Evolutionary conservation across 177 flowering plant genomes (phyloP).

Genomic region (Vitis hybrid): DNA sequence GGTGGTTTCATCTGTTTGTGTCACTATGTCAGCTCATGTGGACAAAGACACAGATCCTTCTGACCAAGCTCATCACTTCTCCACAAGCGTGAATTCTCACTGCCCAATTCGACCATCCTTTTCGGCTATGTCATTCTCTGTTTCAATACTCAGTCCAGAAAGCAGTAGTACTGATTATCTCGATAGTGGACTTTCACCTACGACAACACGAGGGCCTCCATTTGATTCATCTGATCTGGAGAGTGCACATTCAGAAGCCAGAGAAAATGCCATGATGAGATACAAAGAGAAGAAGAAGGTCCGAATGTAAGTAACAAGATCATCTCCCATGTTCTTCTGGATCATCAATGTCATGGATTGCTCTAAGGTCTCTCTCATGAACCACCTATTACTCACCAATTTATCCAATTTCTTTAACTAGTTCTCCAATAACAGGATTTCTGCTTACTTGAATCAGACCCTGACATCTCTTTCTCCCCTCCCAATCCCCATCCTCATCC

Average conservation of each 20-base stretch:
- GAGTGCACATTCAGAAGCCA: conserved; percentile 22
- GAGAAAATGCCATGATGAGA: conserved; percentile 35
- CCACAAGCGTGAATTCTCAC: conserved; percentile 18
- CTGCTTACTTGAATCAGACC: neutral
- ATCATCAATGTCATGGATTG: neutral
- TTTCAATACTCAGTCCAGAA: conserved; percentile 44
- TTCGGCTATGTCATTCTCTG: conserved; percentile 33
- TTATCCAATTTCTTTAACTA: neutral
- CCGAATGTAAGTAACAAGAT: conserved; percentile 34
- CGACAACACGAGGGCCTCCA: conserved; percentile 12
- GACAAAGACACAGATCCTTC: conserved; percentile 22
- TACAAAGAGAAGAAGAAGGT: conserved; percentile 54
- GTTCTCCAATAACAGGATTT: neutral
- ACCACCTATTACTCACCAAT: neutral
- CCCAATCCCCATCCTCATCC: neutral
- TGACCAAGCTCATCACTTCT: conserved; percentile 14
- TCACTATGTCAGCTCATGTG: conserved; percentile 4
- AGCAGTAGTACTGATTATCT: conserved; percentile 34
- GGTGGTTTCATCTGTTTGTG: conserved; percentile 20
- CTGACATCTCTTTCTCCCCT: neutral
- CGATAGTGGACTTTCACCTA: conserved; percentile 35
- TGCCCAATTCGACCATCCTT: conserved; percentile 20
- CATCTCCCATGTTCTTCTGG: neutral
- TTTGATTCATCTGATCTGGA: conserved; percentile 24
- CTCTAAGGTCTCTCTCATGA: neutral